Conservation (phyloP, 345 rosid genomes). For the Pistacia vera region DNA sequence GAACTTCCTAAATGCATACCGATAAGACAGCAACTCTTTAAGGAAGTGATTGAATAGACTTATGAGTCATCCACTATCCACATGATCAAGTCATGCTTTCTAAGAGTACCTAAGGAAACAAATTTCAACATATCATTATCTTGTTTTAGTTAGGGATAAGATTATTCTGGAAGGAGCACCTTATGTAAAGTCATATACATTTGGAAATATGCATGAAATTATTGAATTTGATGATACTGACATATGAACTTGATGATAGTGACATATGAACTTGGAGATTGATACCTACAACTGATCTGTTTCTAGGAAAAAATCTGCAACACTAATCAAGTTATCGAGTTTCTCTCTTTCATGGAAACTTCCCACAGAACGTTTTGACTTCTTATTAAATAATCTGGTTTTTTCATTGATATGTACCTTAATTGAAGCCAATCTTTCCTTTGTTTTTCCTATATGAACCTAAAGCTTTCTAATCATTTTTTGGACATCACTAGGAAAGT, state of each 20-base stretch:
- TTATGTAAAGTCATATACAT: too few species aligned
- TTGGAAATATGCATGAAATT: too few species aligned
- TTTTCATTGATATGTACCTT: background rate
- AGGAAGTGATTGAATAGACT: slow-evolving; percentile 22
- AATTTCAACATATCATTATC: slow-evolving; percentile 7
- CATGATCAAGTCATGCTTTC: slow-evolving; percentile 9
- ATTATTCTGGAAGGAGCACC: background rate
- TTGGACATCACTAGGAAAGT: background rate
- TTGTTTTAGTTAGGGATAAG: background rate
- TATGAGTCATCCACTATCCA: slow-evolving; percentile 20
- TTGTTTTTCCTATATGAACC: background rate
- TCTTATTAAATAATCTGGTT: background rate
- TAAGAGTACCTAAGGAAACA: background rate
- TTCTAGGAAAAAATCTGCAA: background rate
- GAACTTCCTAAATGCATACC: slow-evolving; percentile 16
- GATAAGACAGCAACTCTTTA: slow-evolving; percentile 9
- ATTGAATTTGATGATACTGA: too few species aligned
- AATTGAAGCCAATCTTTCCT: background rate
- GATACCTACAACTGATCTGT: background rate
- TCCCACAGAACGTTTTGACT: too few species aligned
- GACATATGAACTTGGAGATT: too few species aligned
- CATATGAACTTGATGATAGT: too few species aligned
- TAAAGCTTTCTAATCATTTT: background rate
- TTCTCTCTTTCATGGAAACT: background rate
- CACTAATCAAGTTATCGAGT: background rate